These are phyloP conservation scores for Pontederia crassipes DNA, from an alignment of 176 grass and related monocot genomes.

Conservation along the genomic window DNA sequence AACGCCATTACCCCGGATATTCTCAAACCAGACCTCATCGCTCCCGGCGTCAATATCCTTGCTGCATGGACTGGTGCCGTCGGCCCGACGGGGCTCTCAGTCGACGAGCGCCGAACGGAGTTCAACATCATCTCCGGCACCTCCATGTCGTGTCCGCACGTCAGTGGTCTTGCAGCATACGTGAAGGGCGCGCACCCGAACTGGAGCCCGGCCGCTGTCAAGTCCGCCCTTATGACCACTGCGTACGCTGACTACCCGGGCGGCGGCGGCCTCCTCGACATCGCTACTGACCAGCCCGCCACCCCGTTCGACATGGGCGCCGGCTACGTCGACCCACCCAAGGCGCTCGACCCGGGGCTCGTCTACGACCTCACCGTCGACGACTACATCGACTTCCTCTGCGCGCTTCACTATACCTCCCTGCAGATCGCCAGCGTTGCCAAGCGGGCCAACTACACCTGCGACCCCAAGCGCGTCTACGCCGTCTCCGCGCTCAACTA, in stretches of 20 bases:
- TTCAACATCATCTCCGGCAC: slow-evolving; percentile 95
- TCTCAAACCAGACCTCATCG: slow-evolving; percentile 71
- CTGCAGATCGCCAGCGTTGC: slow-evolving; percentile 44
- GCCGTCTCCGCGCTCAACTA: slow-evolving; percentile 57
- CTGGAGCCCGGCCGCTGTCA: slow-evolving; percentile 69
- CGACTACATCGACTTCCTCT: slow-evolving; percentile 63
- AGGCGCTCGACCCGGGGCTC: slow-evolving; percentile 53
- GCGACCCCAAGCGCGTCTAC: slow-evolving; percentile 37
- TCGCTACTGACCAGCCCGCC: slow-evolving; percentile 41
- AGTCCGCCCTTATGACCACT: slow-evolving; percentile 90
- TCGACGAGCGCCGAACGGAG: slow-evolving; percentile 41
- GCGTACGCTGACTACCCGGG: slow-evolving; percentile 50
- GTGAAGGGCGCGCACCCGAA: slow-evolving; percentile 47
- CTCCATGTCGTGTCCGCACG: slow-evolving; percentile 87
- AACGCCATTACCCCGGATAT: slow-evolving; percentile 67
- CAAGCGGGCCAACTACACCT: slow-evolving; percentile 23
- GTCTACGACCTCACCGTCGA: slow-evolving; percentile 44
- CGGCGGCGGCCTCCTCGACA: slow-evolving; percentile 38
- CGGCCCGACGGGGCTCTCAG: slow-evolving; percentile 53
- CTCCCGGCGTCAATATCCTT: slow-evolving; percentile 78
- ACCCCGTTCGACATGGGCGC: slow-evolving; percentile 83
- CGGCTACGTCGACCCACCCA: slow-evolving; percentile 54
- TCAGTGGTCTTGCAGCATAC: slow-evolving; percentile 66
- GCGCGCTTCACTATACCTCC: too few species aligned
- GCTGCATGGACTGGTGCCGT: slow-evolving; percentile 63